phyloP scores from a whole-genome alignment of 1,284 basidiomycete species.

The Vanrija sp. region DNA sequence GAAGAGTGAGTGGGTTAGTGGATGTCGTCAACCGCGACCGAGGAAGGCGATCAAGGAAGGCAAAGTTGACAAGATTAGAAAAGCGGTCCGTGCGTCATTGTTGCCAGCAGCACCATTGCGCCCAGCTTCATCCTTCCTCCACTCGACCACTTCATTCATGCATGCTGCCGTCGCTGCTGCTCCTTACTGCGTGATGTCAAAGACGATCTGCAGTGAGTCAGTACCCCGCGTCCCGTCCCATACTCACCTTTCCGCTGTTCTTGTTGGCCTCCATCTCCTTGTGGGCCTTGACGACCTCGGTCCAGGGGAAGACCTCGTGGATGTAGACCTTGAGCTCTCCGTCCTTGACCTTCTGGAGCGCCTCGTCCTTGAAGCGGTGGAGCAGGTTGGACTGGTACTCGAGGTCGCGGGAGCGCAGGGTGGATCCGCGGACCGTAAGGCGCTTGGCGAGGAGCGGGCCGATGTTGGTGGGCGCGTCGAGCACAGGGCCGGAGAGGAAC shows the following conservation, averaged over 20 bases:
- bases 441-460: slow-evolving; percentile 70
- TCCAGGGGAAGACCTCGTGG: slow-evolving; percentile 78
- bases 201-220: slow-evolving; percentile 11
- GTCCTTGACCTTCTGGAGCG: slow-evolving; percentile 60
- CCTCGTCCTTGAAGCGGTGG: slow-evolving; percentile 58
- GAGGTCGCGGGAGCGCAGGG: slow-evolving; percentile 70
- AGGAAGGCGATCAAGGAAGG: not conserved
- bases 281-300: slow-evolving; percentile 76
- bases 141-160: not conserved
- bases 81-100: not conserved
- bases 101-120: not conserved
- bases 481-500: slow-evolving; percentile 58
- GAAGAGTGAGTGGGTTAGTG: not conserved
- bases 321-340: slow-evolving; percentile 70
- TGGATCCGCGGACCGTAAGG: slow-evolving; percentile 83
- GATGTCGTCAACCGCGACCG: not conserved
- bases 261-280: slow-evolving; percentile 81
- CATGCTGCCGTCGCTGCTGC: not conserved
- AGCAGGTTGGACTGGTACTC: slow-evolving; percentile 79
- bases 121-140: not conserved
- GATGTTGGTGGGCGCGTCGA: slow-evolving; percentile 62
- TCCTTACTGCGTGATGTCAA: slow-evolving; percentile 11
- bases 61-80: not conserved
- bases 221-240: not conserved
- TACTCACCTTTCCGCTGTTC: slow-evolving; percentile 58